These are phyloP conservation scores for Termitomyces sp. DNA, from an alignment of 768 basidiomycete genomes.

Conservation along the genomic window DNA sequence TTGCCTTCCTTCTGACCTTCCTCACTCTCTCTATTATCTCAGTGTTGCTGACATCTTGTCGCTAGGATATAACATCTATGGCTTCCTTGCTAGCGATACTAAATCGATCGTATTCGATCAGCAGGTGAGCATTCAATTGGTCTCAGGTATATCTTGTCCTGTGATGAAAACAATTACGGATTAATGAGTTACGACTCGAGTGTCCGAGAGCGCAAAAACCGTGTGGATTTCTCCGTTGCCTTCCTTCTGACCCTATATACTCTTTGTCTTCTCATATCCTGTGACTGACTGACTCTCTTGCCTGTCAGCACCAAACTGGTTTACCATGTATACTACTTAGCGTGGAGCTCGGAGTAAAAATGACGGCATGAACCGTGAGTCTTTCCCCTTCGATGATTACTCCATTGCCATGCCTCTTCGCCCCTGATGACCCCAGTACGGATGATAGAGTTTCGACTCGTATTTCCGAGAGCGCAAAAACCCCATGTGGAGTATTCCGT, in stretches of 20 bases:
- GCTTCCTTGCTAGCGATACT: too few relatives aligned
- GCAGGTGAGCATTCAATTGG: background rate
- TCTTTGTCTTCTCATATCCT: background rate
- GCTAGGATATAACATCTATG: background rate
- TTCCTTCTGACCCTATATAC: slow-evolving; percentile 34
- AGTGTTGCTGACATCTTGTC: background rate
- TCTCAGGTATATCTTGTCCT: background rate
- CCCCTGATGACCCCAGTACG: slow-evolving; percentile 15
- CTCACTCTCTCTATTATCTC: background rate
- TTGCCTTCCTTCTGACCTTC: slow-evolving; percentile 56
- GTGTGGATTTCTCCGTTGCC: slow-evolving; percentile 56
- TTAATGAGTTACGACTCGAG: slow-evolving; percentile 15
- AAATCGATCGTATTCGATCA: background rate
- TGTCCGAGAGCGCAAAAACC: slow-evolving; percentile 19
- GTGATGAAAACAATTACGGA: slow-evolving; percentile 13
- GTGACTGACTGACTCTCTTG: slow-evolving; percentile 3
- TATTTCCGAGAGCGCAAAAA: slow-evolving; percentile 21
- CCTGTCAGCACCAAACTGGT: background rate
- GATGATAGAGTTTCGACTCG: slow-evolving; percentile 19
- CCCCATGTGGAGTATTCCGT: slow-evolving; percentile 49
- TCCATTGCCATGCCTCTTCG: background rate
- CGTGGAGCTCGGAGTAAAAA: background rate
- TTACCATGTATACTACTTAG: background rate
- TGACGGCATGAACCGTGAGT: slow-evolving; percentile 2
- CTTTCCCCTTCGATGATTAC: background rate